These are phyloP conservation scores for Leucosporidium scottii DNA, from an alignment of 768 basidiomycete genomes.

Conservation along the genomic window DNA sequence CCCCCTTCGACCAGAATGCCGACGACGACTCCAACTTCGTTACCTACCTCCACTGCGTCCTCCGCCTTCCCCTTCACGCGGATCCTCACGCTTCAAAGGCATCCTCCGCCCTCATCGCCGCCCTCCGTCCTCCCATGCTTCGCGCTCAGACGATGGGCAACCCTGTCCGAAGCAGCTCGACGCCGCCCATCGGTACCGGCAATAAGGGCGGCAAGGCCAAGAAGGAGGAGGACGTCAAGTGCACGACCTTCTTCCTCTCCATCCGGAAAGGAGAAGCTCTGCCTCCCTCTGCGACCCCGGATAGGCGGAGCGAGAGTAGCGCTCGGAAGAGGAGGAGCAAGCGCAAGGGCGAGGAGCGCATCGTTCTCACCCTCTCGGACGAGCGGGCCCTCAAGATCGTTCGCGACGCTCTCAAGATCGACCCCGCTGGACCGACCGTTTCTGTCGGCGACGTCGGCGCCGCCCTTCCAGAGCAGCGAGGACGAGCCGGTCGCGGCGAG, in stretches of 20 bases:
- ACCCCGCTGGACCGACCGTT: background rate
- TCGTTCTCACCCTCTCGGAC: slow-evolving; percentile 31
- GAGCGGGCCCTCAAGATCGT: slow-evolving; percentile 22
- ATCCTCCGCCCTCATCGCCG: slow-evolving; percentile 23
- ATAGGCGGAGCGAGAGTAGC: background rate
- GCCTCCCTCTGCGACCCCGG: background rate
- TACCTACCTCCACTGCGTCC: slow-evolving; percentile 28
- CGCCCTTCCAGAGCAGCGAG: too few relatives aligned
- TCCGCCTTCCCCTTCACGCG: slow-evolving; percentile 1
- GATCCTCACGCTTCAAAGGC: slow-evolving; percentile 7
- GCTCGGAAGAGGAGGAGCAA: background rate
- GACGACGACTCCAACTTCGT: slow-evolving; percentile 7
- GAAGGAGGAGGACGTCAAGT: slow-evolving; percentile 20
- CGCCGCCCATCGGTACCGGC: background rate
- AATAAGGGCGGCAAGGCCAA: slow-evolving; percentile 3
- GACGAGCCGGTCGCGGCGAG: background rate
- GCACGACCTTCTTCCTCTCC: slow-evolving; percentile 28
- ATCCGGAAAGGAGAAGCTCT: slow-evolving; percentile 10
- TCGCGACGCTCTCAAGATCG: slow-evolving; percentile 19
- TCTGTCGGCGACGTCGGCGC: background rate
- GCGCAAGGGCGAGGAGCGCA: background rate
- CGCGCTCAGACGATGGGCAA: background rate
- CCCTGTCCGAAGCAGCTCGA: slow-evolving; percentile 2
- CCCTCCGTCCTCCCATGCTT: slow-evolving; percentile 10
- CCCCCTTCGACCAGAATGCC: background rate